phyloP scores from a whole-genome alignment of 2,329 filamentous ascomycete genomes.

The Diaporthe australafricana region DNA sequence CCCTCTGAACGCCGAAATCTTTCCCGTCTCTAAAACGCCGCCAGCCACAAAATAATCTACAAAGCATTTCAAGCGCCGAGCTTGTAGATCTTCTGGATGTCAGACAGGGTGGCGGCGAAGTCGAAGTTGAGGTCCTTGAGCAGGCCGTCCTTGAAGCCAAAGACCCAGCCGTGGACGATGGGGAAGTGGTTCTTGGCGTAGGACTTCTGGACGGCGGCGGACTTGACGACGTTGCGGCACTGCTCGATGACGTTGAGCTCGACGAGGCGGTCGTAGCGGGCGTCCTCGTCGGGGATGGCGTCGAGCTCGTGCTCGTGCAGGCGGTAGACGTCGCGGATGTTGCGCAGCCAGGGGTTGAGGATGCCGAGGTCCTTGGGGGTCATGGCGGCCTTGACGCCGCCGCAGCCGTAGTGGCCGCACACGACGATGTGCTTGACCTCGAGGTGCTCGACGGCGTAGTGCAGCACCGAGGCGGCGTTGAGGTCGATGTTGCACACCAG shows the following conservation, averaged over 20 bases:
- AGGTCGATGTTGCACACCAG: slow-evolving; percentile 84
- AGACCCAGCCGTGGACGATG: slow-evolving; percentile 80
- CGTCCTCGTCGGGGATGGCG: slow-evolving; percentile 66
- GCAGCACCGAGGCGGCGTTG: slow-evolving; percentile 83
- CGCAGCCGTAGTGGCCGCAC: slow-evolving; percentile 83
- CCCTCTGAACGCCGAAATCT: slow-evolving; percentile 17
- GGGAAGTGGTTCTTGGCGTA: slow-evolving; percentile 73
- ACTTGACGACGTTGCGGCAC: slow-evolving; percentile 82
- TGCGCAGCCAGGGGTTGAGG: slow-evolving; percentile 79
- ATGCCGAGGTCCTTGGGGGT: slow-evolving; percentile 77
- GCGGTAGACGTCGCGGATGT: slow-evolving; percentile 80
- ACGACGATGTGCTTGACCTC: slow-evolving; percentile 85
- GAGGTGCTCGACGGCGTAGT: slow-evolving; percentile 86
- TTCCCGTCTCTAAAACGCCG: not conserved
- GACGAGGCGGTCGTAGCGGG: slow-evolving; percentile 77
- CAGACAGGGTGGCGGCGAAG: slow-evolving; percentile 61
- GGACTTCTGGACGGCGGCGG: slow-evolving; percentile 80
- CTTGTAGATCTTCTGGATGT: slow-evolving; percentile 72
- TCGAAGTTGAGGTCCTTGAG: slow-evolving; percentile 71
- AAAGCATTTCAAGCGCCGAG: slow-evolving; percentile 45
- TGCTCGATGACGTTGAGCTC: slow-evolving; percentile 87
- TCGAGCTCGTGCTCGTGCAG: slow-evolving; percentile 79
- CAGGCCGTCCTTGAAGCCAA: slow-evolving; percentile 75
- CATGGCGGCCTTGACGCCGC: slow-evolving; percentile 80
- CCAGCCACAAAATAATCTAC: not conserved